phyloP scores from a whole-genome alignment of 2,329 filamentous ascomycete genomes.

The Dendrostoma leiphaemia region DNA sequence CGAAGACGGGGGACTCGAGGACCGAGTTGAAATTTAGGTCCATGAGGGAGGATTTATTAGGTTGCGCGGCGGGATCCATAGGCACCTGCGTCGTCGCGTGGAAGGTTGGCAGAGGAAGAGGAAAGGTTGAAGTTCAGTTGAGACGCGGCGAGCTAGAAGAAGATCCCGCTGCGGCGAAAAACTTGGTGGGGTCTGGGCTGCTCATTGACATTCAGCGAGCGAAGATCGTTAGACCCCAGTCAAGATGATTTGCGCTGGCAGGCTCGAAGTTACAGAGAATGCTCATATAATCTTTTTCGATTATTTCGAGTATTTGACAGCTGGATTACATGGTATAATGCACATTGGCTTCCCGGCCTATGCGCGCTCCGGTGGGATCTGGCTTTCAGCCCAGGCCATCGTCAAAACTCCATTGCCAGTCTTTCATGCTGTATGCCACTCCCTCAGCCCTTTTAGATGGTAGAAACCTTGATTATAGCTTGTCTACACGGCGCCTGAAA shows the following conservation, averaged over 20 bases:
- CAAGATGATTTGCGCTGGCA: no score
- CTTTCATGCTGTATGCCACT: not conserved
- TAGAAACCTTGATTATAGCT: no score
- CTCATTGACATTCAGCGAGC: constrained; percentile 5
- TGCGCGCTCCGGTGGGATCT: no score
- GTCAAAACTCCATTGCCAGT: no score
- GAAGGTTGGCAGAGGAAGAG: not conserved
- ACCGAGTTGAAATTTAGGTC: constrained; percentile 53
- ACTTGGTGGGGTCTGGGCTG: constrained; percentile 15
- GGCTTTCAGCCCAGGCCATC: no score
- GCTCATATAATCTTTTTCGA: no score
- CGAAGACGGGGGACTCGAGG: constrained; percentile 63
- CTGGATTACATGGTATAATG: no score
- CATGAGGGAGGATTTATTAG: constrained; percentile 18
- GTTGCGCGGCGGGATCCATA: constrained; percentile 19
- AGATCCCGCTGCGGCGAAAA: constrained; percentile 8
- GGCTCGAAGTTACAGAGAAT: no score
- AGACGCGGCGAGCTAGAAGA: not conserved
- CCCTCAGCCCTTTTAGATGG: no score
- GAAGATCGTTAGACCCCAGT: no score
- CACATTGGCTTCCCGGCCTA: no score
- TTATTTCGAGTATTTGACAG: no score
- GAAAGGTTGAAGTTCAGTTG: not conserved
- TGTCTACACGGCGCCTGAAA: not conserved
- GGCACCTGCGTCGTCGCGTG: constrained; percentile 18